phyloP scores from a whole-genome alignment of 441 rosid genomes.

The Pelargonium cotyledonis region DNA sequence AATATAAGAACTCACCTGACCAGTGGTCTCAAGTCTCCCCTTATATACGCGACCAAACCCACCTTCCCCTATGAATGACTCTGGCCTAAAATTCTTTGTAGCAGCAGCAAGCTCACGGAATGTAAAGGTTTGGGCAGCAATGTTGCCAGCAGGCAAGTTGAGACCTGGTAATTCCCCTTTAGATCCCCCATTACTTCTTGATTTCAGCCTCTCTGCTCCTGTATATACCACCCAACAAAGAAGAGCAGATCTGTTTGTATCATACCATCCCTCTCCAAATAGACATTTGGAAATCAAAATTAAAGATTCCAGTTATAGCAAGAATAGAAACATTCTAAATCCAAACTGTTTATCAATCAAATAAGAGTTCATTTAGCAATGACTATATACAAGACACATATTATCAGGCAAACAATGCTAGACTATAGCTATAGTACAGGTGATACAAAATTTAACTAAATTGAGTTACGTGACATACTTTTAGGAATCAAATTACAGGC shows the following conservation, averaged over 20 bases:
- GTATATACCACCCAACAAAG: slow-evolving; percentile 28
- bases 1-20: slow-evolving; percentile 52
- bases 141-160: slow-evolving; percentile 47
- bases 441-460: too few relatives aligned
- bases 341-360: background rate
- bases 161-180: slow-evolving; percentile 51
- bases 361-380: slow-evolving; percentile 5
- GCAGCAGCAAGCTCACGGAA: slow-evolving; percentile 89
- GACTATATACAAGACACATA: background rate
- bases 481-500: background rate
- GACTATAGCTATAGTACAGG: too few relatives aligned
- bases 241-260: slow-evolving; percentile 6
- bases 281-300: slow-evolving; percentile 7
- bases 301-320: too few relatives aligned
- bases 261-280: slow-evolving; percentile 14
- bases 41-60: slow-evolving; percentile 95
- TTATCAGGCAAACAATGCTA: background rate
- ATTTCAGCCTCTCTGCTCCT: slow-evolving; percentile 72
- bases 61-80: slow-evolving; percentile 92
- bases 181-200: slow-evolving; percentile 58
- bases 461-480: background rate
- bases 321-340: background rate
- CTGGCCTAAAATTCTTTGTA: slow-evolving; percentile 84
- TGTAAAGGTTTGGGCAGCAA: slow-evolving; percentile 82
- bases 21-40: slow-evolving; percentile 78